Conservation (phyloP, 371 early-diverging fungal species). For the Dinochytrium kinnereticum region DNA sequence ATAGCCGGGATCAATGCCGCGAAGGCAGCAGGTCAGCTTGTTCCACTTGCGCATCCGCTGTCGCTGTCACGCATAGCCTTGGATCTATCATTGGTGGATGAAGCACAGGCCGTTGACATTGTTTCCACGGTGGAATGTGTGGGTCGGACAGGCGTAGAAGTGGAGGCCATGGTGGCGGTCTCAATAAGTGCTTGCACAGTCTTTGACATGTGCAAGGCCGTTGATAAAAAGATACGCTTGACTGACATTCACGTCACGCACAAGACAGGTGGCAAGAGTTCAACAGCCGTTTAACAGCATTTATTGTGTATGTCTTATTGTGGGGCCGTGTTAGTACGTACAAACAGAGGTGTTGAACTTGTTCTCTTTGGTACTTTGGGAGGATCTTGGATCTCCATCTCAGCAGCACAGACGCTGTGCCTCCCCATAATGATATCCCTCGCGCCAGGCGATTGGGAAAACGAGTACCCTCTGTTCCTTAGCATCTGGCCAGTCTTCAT, state of each 20-base stretch:
- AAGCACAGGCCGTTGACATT: constrained; percentile 40
- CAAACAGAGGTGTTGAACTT: constrained; percentile 3
- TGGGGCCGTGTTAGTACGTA: constrained; percentile 13
- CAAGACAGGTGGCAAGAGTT: constrained; percentile 82
- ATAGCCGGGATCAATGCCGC: constrained; percentile 93
- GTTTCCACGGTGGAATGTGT: constrained; percentile 70
- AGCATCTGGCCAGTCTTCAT: constrained; percentile 44
- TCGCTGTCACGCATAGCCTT: constrained; percentile 74
- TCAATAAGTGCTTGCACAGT: constrained; percentile 78
- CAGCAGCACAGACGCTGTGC: constrained; percentile 4
- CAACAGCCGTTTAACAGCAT: background rate
- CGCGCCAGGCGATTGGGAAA: constrained; percentile 47
- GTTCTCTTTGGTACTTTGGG: background rate
- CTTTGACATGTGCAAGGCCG: constrained; percentile 77
- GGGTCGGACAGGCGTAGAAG: constrained; percentile 92
- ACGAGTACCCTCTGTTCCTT: constrained; percentile 50
- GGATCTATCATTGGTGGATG: constrained; percentile 33
- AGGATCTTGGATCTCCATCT: background rate
- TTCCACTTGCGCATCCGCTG: constrained; percentile 91
- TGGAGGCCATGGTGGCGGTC: constrained; percentile 89
- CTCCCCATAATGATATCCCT: constrained; percentile 36
- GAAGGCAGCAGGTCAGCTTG: constrained; percentile 78
- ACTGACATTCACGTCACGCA: constrained; percentile 67
- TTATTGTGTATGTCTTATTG: background rate
- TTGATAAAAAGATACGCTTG: constrained; percentile 50